Conservation (phyloP, 202 grass and related monocot species). For the Carex arenaria region DNA sequence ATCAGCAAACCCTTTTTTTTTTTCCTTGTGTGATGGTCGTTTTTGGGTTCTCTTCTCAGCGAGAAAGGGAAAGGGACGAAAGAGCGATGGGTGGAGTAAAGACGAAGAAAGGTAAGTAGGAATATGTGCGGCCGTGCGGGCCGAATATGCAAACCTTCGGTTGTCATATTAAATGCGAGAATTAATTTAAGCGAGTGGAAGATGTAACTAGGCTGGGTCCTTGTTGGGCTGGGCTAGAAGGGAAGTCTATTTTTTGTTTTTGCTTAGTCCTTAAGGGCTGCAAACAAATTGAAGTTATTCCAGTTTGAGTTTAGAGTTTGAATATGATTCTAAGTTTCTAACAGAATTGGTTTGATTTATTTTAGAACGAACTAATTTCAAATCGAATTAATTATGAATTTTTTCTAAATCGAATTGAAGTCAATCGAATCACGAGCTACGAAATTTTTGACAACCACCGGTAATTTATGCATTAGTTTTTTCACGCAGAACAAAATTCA, state of each 20-base stretch:
- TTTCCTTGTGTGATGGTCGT: neutral
- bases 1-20: constrained; percentile 24
- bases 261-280: too few relatives aligned
- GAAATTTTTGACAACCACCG: too few relatives aligned
- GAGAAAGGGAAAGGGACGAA: neutral
- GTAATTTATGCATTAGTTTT: too few relatives aligned
- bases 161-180: neutral
- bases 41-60: neutral
- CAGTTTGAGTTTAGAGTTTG: too few relatives aligned
- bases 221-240: neutral
- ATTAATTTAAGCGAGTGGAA: neutral
- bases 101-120: neutral
- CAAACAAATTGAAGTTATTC: too few relatives aligned
- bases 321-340: too few relatives aligned
- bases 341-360: too few relatives aligned
- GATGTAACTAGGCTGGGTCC: neutral
- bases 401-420: too few relatives aligned
- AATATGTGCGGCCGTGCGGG: neutral
- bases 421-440: too few relatives aligned
- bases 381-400: too few relatives aligned
- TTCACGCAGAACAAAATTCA: too few relatives aligned
- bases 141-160: neutral
- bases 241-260: neutral
- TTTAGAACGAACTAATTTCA: too few relatives aligned
- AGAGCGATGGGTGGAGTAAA: neutral